phyloP scores from a whole-genome alignment of 169 alveolate species.

The Eimeria praecox region DNA sequence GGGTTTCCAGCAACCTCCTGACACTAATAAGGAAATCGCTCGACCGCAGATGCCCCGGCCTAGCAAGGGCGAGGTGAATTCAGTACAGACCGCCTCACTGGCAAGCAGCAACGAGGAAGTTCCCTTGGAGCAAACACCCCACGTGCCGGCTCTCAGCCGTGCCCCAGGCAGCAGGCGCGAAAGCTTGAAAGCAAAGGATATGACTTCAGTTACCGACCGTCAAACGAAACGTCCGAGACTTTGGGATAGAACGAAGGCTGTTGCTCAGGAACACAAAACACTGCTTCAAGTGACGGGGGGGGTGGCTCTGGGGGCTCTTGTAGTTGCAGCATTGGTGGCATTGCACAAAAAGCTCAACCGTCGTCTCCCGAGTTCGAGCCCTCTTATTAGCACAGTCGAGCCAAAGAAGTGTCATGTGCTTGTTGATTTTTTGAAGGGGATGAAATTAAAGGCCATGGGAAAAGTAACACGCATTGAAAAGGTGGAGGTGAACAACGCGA shows the following conservation, averaged over 20 bases:
- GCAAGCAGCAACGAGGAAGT: not conserved
- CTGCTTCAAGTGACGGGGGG: slow-evolving; percentile 45
- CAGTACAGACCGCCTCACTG: not conserved
- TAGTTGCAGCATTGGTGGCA: not conserved
- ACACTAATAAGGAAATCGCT: not conserved
- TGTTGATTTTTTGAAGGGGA: slow-evolving; percentile 29
- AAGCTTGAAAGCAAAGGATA: not conserved
- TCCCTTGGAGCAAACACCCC: not conserved
- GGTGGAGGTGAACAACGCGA: slow-evolving; percentile 15
- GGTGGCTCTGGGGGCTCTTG: not conserved
- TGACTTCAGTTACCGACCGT: not conserved
- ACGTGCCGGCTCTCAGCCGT: not conserved
- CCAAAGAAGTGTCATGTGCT: slow-evolving; percentile 38
- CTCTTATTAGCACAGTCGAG: slow-evolving; percentile 34
- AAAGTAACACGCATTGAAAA: slow-evolving; percentile 20
- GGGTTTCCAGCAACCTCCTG: not conserved
- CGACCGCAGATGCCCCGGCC: not conserved
- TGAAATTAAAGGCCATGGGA: slow-evolving; percentile 20
- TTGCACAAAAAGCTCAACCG: not conserved
- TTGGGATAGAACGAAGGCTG: slow-evolving; percentile 43
- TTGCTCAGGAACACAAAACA: slow-evolving; percentile 23
- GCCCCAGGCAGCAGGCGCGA: not conserved
- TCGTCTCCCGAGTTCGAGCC: slow-evolving; percentile 52
- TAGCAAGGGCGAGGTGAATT: not conserved
- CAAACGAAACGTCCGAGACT: not conserved